phyloP scores from a whole-genome alignment of 2,329 filamentous ascomycete genomes.

The Dactylella cylindrospora region DNA sequence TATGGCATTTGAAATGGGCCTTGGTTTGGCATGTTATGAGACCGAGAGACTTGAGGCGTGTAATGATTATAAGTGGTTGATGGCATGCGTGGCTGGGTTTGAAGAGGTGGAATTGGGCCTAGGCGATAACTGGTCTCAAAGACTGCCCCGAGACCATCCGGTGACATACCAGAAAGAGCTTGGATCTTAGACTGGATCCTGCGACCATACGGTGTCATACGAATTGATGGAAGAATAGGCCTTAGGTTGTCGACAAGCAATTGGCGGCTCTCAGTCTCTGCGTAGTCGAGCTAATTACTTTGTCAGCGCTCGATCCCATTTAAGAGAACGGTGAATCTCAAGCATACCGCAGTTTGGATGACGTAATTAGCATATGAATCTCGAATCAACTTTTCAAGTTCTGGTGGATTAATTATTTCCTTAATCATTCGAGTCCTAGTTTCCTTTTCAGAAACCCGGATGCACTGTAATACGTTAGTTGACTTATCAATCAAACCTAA shows the following conservation, averaged over 20 bases:
- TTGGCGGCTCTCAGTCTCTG: conserved; percentile 70
- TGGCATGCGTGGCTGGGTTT: conserved; percentile 40
- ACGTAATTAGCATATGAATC: conserved; percentile 98
- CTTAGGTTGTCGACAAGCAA: conserved; percentile 81
- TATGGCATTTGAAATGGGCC: conserved; percentile 22
- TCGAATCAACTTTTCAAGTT: conserved; percentile 84
- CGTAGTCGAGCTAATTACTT: conserved; percentile 73
- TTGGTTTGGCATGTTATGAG: conserved; percentile 21
- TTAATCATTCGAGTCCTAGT: conserved; percentile 80
- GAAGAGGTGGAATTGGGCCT: conserved; percentile 33
- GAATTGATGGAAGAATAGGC: conserved; percentile 78
- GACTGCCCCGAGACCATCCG: conserved; percentile 33
- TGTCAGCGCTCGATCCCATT: conserved; percentile 7
- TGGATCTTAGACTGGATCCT: conserved; percentile 88
- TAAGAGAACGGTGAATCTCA: background rate
- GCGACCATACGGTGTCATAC: conserved; percentile 88
- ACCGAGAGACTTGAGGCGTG: conserved; percentile 25
- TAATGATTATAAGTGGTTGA: conserved; percentile 36
- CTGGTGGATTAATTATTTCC: conserved; percentile 71
- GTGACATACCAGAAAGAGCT: conserved; percentile 46
- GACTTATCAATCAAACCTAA: background rate
- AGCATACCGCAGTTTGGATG: conserved; percentile 74
- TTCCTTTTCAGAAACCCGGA: conserved; percentile 75
- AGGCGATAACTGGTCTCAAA: conserved; percentile 38
- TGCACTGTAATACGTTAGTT: conserved; percentile 56